Percentiles rank a stretch among this genome's conserved stretches.
phyloP scores from a whole-genome alignment of 345 rosid species.

The Salix koriyanagi region DNA sequence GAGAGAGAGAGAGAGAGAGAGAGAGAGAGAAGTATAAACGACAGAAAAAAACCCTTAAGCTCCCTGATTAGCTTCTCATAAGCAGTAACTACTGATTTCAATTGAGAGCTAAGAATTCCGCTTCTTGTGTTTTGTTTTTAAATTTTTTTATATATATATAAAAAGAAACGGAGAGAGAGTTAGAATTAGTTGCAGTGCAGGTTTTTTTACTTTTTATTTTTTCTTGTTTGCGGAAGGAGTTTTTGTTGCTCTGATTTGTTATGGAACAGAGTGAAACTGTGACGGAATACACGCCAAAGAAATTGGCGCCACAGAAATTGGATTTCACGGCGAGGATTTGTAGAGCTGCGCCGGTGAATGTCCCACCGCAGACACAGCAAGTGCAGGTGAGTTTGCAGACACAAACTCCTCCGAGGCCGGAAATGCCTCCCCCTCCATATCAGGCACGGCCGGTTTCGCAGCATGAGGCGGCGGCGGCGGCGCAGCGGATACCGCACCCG shows the following conservation, averaged over 20 bases:
- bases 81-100: too few relatives aligned
- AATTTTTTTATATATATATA: too few relatives aligned
- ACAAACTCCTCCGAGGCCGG: conserved; percentile 13
- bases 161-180: too few relatives aligned
- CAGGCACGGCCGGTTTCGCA: conserved; percentile 26
- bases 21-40: neutral
- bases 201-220: neutral
- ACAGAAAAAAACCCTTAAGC: neutral
- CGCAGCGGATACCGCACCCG: conserved; percentile 36
- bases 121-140: too few relatives aligned
- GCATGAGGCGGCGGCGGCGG: conserved; percentile 14
- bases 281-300: conserved; percentile 40
- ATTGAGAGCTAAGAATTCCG: too few relatives aligned
- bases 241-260: neutral
- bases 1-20: neutral
- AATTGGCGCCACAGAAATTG: conserved; percentile 42
- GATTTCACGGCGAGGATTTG: conserved; percentile 40
- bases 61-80: neutral
- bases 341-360: conserved; percentile 21
- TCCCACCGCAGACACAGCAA: conserved; percentile 3
- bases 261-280: conserved; percentile 47
- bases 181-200: neutral
- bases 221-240: neutral
- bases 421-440: conserved; percentile 21
- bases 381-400: conserved; percentile 1